phyloP scores from a whole-genome alignment of 805 yeast species.

The Torulaspora gathmanii region DNA sequence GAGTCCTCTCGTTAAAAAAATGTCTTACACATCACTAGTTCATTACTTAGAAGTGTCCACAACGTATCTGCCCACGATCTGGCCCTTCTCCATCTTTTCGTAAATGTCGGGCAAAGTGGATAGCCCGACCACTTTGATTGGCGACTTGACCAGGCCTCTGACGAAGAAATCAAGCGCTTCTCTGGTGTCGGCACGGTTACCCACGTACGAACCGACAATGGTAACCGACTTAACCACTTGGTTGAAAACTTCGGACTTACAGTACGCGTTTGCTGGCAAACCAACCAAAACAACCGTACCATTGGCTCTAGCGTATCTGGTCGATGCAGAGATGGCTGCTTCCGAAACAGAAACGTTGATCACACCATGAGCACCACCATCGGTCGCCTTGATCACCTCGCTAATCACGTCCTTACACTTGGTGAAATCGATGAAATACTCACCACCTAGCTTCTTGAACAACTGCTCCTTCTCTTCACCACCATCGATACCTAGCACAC shows the following conservation, averaged over 20 bases:
- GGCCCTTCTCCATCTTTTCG: constrained; percentile 73
- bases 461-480: constrained; percentile 58
- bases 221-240: constrained; percentile 68
- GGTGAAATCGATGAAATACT: constrained; percentile 55
- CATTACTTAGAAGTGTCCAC: constrained; percentile 63
- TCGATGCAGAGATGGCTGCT: constrained; percentile 57
- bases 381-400: constrained; percentile 52
- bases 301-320: constrained; percentile 54
- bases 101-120: constrained; percentile 63
- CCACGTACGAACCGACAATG: constrained; percentile 80
- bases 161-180: constrained; percentile 69
- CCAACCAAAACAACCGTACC: constrained; percentile 73
- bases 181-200: constrained; percentile 80
- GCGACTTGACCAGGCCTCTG: constrained; percentile 62
- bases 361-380: constrained; percentile 74
- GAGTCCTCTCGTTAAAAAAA: background rate
- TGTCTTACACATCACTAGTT: background rate
- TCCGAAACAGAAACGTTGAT: constrained; percentile 72
- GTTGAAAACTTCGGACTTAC: constrained; percentile 62
- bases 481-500: constrained; percentile 68
- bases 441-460: constrained; percentile 58
- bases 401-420: constrained; percentile 50
- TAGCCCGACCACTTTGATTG: constrained; percentile 68
- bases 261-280: constrained; percentile 74
- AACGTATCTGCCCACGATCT: constrained; percentile 79